Evolutionary conservation across 768 basidiomycete genomes (phyloP).

Genomic region (Rhodotorula toruloides): DNA sequence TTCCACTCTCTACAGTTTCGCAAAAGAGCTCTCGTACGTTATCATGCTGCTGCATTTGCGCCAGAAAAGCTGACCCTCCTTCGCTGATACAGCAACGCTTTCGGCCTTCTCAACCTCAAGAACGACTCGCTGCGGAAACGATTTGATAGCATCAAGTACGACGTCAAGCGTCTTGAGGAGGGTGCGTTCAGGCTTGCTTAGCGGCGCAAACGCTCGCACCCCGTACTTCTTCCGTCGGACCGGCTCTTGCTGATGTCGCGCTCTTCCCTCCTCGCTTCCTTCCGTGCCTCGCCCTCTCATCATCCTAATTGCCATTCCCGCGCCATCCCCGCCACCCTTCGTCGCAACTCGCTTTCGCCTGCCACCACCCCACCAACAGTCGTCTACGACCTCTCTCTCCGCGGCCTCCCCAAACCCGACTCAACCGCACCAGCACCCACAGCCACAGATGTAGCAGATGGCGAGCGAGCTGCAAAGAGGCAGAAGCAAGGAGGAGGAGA

Average conservation of each 20-base stretch:
- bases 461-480: not conserved
- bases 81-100: conserved; percentile 34
- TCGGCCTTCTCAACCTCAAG: conserved; percentile 48
- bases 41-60: conserved; percentile 37
- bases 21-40: conserved; percentile 49
- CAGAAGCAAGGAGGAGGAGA: not conserved
- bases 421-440: not conserved
- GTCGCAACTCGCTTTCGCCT: too few relatives aligned
- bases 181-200: conserved; percentile 28
- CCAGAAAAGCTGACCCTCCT: conserved; percentile 22
- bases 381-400: conserved; percentile 48
- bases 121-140: conserved; percentile 49
- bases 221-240: not conserved
- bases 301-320: too few relatives aligned
- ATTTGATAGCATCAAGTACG: conserved; percentile 51
- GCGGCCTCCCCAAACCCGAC: conserved; percentile 42
- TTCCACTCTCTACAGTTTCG: conserved; percentile 41
- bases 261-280: not conserved
- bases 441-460: not conserved
- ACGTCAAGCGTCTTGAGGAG: conserved; percentile 50
- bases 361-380: conserved; percentile 25
- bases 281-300: too few relatives aligned
- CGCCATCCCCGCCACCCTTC: not conserved
- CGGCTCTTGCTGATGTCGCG: not conserved
- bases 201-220: too few relatives aligned